Evolutionary conservation across 1,284 basidiomycete genomes (phyloP), one percentile per base, ranked within the genome.

Genomic region (Porphyrellus sp.): DNA sequence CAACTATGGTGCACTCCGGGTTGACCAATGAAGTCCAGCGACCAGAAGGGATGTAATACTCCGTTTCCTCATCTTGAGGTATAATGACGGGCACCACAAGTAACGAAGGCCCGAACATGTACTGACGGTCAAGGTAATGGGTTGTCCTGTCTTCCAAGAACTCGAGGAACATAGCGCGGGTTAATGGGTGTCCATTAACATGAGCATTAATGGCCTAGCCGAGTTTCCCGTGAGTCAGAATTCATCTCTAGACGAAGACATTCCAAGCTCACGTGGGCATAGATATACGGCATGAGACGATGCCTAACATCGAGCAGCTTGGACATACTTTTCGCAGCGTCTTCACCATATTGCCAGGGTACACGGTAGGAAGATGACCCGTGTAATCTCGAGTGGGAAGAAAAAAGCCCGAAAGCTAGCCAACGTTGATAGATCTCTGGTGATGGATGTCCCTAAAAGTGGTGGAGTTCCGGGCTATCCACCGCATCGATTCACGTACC

Each of bases 71-170:
- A 25, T 74, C 75, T 49, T 76, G 67, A 18, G 80, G 74, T 4
- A 81, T 80, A 59, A 89, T 82, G 3, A 89, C 84, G 4, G 86
- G 86, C n/a, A 85, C 86, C 46, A 89, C 82, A 35, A 89, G 82
- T 18, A 90, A 74, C 18, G 74, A 80, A 5, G 82, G 81, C 1
- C 86, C 86, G 51, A 89, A 66, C 83, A 86, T 85, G 68, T 78
- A 85, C 70, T 83, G 85, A 53, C 78, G 74, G 68, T 89, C 86
- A 33, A 89, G 79, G 61, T 77, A 71, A 53, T 83, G 80, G 7
- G 81, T 79, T 12, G 81, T 84, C 39, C 80, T 77, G 65, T 89
- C 86, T 13, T 79, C 76, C 7, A 76, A 75, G 71, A 88, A 89
- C 61, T 89, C 85, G 55, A 89, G 64, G 70, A 89, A 82, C 84